phyloP scores from a whole-genome alignment of 305 asterid genomes.

The Solanum hybrid region DNA sequence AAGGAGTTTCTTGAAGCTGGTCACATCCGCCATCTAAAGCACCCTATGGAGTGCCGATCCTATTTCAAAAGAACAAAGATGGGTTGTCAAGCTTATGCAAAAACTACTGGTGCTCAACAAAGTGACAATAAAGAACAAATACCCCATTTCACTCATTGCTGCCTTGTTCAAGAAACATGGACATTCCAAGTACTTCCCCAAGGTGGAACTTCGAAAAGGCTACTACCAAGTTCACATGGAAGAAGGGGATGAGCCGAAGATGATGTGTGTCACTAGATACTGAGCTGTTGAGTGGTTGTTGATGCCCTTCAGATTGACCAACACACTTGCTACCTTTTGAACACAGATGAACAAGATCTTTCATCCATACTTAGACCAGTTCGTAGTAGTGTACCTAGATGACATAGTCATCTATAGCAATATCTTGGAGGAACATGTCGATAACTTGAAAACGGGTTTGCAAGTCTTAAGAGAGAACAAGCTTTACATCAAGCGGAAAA shows the following conservation, averaged over 20 bases:
- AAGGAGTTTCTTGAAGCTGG: neutral
- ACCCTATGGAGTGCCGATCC: neutral
- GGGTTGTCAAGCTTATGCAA: neutral
- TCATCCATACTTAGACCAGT: neutral
- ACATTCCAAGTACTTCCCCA: neutral
- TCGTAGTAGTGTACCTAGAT: neutral
- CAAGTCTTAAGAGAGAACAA: neutral
- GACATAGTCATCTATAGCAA: no score
- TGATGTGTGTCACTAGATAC: neutral
- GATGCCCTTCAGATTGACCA: neutral
- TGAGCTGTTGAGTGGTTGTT: neutral
- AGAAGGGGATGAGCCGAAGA: neutral
- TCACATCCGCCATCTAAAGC: neutral
- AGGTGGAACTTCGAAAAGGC: neutral
- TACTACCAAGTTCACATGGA: no score
- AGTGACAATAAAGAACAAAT: neutral
- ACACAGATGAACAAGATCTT: neutral
- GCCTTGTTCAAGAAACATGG: neutral
- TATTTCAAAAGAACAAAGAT: no score
- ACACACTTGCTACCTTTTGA: neutral
- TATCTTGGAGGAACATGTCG: neutral
- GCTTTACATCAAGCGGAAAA: neutral
- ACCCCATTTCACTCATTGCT: neutral
- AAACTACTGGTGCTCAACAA: neutral
- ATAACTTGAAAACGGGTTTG: neutral